Evolutionary conservation across 371 early-diverging fungal genomes (phyloP).

Genomic region (Mucor sp.): DNA sequence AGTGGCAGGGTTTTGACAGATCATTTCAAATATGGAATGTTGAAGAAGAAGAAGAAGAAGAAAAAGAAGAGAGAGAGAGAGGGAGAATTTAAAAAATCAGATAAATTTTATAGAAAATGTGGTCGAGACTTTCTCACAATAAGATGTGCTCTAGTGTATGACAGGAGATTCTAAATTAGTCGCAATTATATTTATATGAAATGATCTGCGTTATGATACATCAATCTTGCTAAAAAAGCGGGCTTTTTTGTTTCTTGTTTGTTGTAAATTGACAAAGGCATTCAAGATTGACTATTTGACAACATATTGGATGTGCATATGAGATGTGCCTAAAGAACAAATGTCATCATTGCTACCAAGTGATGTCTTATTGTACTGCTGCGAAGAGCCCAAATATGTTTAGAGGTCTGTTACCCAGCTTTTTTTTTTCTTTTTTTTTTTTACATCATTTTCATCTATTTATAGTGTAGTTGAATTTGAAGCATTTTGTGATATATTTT

Average conservation of each 20-base stretch:
- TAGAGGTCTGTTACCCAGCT: neutral
- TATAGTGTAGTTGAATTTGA: neutral
- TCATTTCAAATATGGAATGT: neutral
- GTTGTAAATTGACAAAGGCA: neutral
- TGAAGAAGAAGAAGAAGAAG: neutral
- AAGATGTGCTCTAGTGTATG: neutral
- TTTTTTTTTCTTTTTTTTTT: neutral
- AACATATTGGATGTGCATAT: neutral
- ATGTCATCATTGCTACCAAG: neutral
- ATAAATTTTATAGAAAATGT: neutral
- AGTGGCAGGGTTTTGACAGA: neutral
- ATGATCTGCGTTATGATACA: neutral
- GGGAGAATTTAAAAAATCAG: neutral
- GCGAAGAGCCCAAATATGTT: neutral
- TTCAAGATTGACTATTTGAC: neutral
- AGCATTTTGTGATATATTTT: neutral
- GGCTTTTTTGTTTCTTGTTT: neutral
- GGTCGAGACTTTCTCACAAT: neutral
- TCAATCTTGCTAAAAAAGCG: neutral
- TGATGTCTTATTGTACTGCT: neutral
- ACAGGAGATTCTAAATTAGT: conserved; percentile 3
- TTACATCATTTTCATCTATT: neutral
- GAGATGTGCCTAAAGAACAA: neutral
- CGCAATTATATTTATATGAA: neutral
- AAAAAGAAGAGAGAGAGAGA: neutral